Percentiles rank a stretch among this genome's conserved stretches.
Evolutionary conservation across 345 rosid species (phyloP).

Genomic region (Linum lewisii): DNA sequence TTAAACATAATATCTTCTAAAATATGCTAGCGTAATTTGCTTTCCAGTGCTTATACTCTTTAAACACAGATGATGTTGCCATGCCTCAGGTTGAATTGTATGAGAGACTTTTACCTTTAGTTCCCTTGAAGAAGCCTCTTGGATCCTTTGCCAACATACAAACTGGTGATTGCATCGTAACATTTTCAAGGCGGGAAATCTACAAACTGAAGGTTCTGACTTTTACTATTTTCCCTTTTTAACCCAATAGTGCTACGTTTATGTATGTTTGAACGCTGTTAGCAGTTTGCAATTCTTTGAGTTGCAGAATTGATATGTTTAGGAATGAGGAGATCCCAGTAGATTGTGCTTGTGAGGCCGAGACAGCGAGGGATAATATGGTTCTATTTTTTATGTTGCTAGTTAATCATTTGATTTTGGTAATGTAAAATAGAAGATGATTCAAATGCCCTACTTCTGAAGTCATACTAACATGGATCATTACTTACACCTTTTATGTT

Average conservation of each 20-base stretch:
- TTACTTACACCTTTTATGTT: slow-evolving; percentile 7
- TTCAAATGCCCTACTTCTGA: neutral
- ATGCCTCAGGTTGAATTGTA: slow-evolving; percentile 48
- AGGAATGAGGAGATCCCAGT: neutral
- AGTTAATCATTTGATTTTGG: neutral
- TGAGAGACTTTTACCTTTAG: slow-evolving; percentile 77
- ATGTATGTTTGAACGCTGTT: too few relatives aligned
- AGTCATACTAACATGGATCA: slow-evolving; percentile 11
- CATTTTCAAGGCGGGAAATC: slow-evolving; percentile 69
- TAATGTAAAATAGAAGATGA: neutral
- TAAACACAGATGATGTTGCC: slow-evolving; percentile 10
- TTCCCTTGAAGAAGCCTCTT: slow-evolving; percentile 54
- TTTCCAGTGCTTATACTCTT: neutral
- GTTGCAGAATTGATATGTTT: slow-evolving; percentile 1
- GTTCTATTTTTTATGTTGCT: neutral
- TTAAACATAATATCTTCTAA: neutral
- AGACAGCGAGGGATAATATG: neutral
- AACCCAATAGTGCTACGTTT: too few relatives aligned
- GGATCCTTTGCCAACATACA: slow-evolving; percentile 48
- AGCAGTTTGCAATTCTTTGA: too few relatives aligned
- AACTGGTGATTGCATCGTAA: slow-evolving; percentile 77
- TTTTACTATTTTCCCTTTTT: slow-evolving; percentile 9
- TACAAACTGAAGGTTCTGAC: slow-evolving; percentile 53
- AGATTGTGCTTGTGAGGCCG: slow-evolving; percentile 1
- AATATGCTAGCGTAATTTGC: neutral